phyloP scores from a whole-genome alignment of 108 stramenopile genomes.

The Discostella stelligeroides region DNA sequence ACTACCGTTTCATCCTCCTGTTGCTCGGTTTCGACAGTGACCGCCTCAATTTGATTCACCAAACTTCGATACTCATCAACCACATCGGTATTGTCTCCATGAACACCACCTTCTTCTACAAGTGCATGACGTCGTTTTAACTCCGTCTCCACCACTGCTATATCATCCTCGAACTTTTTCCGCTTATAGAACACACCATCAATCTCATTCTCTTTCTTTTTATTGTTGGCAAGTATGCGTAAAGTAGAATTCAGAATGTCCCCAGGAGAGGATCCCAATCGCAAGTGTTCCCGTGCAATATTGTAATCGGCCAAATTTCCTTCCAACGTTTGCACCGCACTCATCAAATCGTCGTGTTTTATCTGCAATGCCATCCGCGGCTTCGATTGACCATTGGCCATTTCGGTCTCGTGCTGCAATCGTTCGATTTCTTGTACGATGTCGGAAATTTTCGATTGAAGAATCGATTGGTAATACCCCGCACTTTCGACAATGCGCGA shows the following conservation, averaged over 20 bases:
- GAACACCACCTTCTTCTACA: conserved; percentile 9
- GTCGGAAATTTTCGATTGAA: conserved; percentile 26
- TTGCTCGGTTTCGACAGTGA: conserved; percentile 7
- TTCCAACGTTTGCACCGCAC: conserved; percentile 19
- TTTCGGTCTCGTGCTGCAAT: conserved; percentile 23
- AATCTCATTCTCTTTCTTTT: conserved; percentile 25
- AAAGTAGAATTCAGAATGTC: conserved; percentile 19
- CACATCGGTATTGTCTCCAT: conserved; percentile 7
- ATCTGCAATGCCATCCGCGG: conserved; percentile 15
- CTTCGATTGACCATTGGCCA: conserved; percentile 20
- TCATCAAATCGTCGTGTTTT: conserved; percentile 8
- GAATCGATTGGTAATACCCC: conserved; percentile 19
- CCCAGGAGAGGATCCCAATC: conserved; percentile 16
- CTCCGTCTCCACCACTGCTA: conserved; percentile 16
- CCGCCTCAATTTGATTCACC: conserved; percentile 1
- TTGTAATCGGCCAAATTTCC: conserved; percentile 23
- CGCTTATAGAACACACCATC: conserved; percentile 21
- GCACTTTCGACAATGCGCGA: conserved; percentile 22
- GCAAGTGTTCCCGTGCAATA: conserved; percentile 19
- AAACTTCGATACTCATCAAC: conserved; percentile 7
- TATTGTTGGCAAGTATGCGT: conserved; percentile 16
- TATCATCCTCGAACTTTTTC: conserved; percentile 23
- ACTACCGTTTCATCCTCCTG: conserved; percentile 15
- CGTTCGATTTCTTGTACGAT: conserved; percentile 24
- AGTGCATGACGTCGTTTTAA: conserved; percentile 7